Evolutionary conservation across 495 filamentous ascomycete genomes (phyloP).

Genomic region (Annulohypoxylon nitens): DNA sequence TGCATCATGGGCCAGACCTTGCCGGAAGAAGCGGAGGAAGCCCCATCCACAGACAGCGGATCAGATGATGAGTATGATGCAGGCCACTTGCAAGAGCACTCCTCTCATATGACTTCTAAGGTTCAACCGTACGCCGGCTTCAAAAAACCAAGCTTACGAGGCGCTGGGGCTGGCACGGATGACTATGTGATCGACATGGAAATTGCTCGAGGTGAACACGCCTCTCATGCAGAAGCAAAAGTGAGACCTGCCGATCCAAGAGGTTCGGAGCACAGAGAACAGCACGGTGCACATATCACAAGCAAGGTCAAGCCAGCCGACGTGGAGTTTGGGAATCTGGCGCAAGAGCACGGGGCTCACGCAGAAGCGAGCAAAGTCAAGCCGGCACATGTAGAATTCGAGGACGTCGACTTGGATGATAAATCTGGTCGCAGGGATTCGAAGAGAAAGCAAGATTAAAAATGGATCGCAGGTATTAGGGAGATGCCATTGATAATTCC

Average conservation of each 20-base stretch:
- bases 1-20: conserved; percentile 55
- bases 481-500: conserved; percentile 3
- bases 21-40: conserved; percentile 38
- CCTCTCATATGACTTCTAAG: conserved; percentile 45
- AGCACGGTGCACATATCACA: conserved; percentile 31
- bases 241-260: conserved; percentile 23
- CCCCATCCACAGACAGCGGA: conserved; percentile 27
- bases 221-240: conserved; percentile 24
- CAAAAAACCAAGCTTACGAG: conserved; percentile 14
- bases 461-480: neutral
- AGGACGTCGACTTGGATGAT: conserved; percentile 39
- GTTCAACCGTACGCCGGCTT: conserved; percentile 31
- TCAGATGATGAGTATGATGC: conserved; percentile 37
- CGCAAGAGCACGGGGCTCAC: conserved; percentile 29
- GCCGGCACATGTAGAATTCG: conserved; percentile 30
- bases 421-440: conserved; percentile 33
- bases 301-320: conserved; percentile 31
- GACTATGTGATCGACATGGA: conserved; percentile 45
- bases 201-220: conserved; percentile 19
- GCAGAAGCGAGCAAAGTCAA: conserved; percentile 30
- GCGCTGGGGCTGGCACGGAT: conserved; percentile 12
- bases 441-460: conserved; percentile 39
- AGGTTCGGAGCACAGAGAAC: conserved; percentile 19
- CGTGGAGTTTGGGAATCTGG: neutral
- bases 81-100: conserved; percentile 31